Evolutionary conservation across 805 yeast species (phyloP).

Genomic region (Candida coquimbonensis): DNA sequence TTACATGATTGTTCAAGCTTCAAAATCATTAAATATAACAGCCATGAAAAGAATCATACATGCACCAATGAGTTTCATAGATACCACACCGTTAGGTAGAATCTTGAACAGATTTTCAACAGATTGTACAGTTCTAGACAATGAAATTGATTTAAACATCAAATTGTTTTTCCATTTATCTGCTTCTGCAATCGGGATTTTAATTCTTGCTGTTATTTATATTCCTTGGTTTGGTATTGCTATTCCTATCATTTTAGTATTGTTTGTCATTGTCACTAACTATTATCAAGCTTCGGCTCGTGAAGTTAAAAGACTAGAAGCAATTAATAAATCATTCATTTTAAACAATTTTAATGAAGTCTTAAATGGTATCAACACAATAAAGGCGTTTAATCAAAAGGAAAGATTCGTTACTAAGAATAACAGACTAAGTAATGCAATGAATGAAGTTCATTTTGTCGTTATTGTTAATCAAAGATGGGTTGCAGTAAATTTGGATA

Average conservation of each 20-base stretch:
- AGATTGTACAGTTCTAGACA: conserved; percentile 75
- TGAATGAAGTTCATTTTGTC: conserved; percentile 60
- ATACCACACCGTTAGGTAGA: conserved; percentile 78
- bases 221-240: conserved; percentile 71
- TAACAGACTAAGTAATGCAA: conserved; percentile 40
- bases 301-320: conserved; percentile 72
- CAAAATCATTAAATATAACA: conserved; percentile 27
- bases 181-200: conserved; percentile 45
- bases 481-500: conserved; percentile 53
- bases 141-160: conserved; percentile 59
- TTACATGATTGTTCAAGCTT: conserved; percentile 7
- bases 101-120: conserved; percentile 76
- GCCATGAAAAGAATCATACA: conserved; percentile 52
- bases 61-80: conserved; percentile 76
- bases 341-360: conserved; percentile 66
- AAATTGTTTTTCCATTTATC: conserved; percentile 45
- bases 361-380: conserved; percentile 55
- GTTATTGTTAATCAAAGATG: conserved; percentile 62
- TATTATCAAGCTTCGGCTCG: conserved; percentile 65
- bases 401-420: conserved; percentile 39
- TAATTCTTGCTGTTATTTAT: conserved; percentile 56
- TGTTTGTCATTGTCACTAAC: conserved; percentile 38
- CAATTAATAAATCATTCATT: conserved; percentile 60
- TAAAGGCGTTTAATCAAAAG: conserved; percentile 46
- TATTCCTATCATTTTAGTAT: conserved; percentile 31